Conservation (phyloP, 495 filamentous ascomycete species). For the Letharia columbiana region DNA sequence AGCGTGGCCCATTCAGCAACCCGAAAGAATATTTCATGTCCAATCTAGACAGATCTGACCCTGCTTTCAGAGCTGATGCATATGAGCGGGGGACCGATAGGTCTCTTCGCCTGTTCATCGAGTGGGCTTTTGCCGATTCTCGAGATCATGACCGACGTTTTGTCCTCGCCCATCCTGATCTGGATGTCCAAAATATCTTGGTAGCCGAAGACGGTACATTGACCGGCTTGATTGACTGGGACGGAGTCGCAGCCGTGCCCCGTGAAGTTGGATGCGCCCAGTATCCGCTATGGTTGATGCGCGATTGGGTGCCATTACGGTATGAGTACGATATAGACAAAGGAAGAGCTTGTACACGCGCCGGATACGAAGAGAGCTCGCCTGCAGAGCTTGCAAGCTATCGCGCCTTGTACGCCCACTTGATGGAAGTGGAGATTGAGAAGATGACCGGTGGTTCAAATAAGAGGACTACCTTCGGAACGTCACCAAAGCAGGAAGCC, state of each 20-base stretch:
- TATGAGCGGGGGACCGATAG: neutral
- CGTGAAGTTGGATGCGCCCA: slow-evolving; percentile 26
- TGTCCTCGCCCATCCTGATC: slow-evolving; percentile 26
- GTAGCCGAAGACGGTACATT: slow-evolving; percentile 37
- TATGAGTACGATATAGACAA: neutral
- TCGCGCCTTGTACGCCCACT: neutral
- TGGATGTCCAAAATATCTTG: slow-evolving; percentile 34
- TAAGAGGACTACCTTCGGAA: neutral
- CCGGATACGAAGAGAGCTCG: slow-evolving; percentile 9
- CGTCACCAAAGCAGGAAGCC: neutral
- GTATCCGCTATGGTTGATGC: slow-evolving; percentile 31
- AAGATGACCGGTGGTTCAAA: neutral
- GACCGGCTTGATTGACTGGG: slow-evolving; percentile 41
- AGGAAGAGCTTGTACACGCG: neutral
- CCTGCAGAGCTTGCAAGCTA: neutral
- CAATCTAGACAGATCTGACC: neutral
- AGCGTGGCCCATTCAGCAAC: neutral
- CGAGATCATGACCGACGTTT: slow-evolving; percentile 4
- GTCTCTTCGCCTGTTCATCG: slow-evolving; percentile 4
- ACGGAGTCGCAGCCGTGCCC: slow-evolving; percentile 26
- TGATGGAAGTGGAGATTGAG: neutral
- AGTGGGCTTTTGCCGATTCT: slow-evolving; percentile 5
- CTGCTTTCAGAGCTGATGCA: slow-evolving; percentile 1
- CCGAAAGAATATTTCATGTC: slow-evolving; percentile 4
- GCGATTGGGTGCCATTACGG: slow-evolving; percentile 28